A percentile compares a stretch with the other conserved stretches of the same genome.
Conservation (phyloP, 1,139 yeast genomes). For the Blastobotrys indianensis region DNA sequence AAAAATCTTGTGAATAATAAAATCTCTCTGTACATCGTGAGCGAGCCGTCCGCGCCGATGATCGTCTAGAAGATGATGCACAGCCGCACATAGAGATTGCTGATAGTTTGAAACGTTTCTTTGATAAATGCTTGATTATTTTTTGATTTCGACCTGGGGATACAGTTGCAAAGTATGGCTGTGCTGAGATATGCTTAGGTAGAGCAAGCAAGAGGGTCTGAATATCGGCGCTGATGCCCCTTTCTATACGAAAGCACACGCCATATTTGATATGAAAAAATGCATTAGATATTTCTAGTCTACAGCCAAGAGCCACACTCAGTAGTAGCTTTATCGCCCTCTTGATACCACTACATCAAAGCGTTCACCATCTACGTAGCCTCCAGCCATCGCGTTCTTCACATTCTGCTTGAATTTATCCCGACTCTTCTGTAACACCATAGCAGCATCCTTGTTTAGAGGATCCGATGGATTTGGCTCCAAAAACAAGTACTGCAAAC, state of each 20-base stretch:
- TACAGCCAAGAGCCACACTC: too few species aligned
- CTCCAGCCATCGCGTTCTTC: slow-evolving; percentile 64
- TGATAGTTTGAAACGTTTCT: too few species aligned
- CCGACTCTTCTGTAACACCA: slow-evolving; percentile 56
- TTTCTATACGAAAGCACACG: too few species aligned
- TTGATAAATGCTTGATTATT: too few species aligned
- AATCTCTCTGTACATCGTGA: background rate
- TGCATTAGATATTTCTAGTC: background rate
- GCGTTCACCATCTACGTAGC: slow-evolving; percentile 48
- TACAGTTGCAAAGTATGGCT: too few species aligned
- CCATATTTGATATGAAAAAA: background rate
- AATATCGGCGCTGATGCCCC: too few species aligned
- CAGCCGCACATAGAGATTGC: too few species aligned
- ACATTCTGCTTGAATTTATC: slow-evolving; percentile 56
- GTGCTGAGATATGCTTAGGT: too few species aligned
- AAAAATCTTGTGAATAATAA: background rate
- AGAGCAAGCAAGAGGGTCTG: too few species aligned
- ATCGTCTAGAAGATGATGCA: too few species aligned
- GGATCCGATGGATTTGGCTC: slow-evolving; percentile 95
- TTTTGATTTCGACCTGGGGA: too few species aligned
- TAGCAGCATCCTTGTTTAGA: slow-evolving; percentile 80
- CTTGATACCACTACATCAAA: slow-evolving; percentile 52
- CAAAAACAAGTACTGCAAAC: slow-evolving; percentile 75
- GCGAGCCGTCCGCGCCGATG: background rate
- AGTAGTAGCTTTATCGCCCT: too few species aligned